These are phyloP conservation scores for Globisporangium cederbergense DNA, from an alignment of 352 stramenopile genomes.

Conservation along the genomic window DNA sequence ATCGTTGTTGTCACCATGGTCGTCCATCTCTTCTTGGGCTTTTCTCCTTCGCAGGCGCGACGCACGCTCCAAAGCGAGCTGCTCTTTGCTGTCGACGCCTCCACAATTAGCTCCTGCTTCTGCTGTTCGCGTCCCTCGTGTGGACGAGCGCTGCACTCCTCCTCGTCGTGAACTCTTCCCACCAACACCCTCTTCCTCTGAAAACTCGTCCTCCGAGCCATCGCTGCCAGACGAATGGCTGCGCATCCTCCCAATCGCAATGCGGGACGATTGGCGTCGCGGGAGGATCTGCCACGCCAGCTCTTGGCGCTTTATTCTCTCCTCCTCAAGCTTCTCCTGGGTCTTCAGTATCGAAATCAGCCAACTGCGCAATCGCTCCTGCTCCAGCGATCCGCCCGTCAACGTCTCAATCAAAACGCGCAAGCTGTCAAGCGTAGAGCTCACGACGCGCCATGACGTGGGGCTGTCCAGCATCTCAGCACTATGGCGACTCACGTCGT, in stretches of 20 bases:
- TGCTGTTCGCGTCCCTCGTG: constrained; percentile 13
- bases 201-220: constrained; percentile 33
- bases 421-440: constrained; percentile 64
- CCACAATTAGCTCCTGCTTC: constrained; percentile 2
- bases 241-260: constrained; percentile 78
- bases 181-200: constrained; percentile 26
- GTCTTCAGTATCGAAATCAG: constrained; percentile 80
- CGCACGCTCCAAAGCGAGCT: constrained; percentile 55
- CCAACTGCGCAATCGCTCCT: constrained; percentile 66
- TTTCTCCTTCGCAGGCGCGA: constrained; percentile 62
- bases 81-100: constrained; percentile 20
- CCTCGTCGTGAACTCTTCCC: not conserved
- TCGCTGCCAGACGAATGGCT: constrained; percentile 45
- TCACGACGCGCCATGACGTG: constrained; percentile 65
- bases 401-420: constrained; percentile 50
- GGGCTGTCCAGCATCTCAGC: constrained; percentile 41
- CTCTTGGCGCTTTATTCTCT: constrained; percentile 66
- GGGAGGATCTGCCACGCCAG: constrained; percentile 74
- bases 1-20: constrained; percentile 35
- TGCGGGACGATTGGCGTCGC: constrained; percentile 77
- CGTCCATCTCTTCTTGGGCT: constrained; percentile 33
- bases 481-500: constrained; percentile 27
- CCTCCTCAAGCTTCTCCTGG: constrained; percentile 65
- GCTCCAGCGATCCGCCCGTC: constrained; percentile 62
- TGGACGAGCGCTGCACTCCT: constrained; percentile 1